Conservation (phyloP, 148 eudicot species). For the Chenopodium berlandieri region DNA sequence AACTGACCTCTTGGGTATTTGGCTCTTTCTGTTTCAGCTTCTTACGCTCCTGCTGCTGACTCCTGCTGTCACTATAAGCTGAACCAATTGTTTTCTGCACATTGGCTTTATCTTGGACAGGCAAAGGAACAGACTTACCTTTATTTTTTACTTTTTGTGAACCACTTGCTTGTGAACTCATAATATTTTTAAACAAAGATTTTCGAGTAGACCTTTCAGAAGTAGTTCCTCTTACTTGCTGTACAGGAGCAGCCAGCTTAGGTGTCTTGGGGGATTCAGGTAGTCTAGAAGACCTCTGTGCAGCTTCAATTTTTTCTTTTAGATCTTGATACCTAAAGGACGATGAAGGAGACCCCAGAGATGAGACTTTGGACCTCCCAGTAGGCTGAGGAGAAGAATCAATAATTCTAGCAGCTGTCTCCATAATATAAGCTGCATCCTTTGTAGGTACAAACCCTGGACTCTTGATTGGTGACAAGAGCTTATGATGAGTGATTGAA, state of each 20-base stretch:
- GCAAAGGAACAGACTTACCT: constrained; percentile 48
- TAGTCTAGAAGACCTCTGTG: constrained; percentile 39
- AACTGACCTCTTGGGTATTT: constrained; percentile 39
- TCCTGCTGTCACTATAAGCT: constrained; percentile 36
- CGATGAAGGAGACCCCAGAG: constrained; percentile 61
- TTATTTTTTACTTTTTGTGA: constrained; percentile 47
- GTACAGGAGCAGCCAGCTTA: constrained; percentile 37
- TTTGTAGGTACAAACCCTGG: constrained; percentile 78
- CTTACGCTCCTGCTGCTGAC: constrained; percentile 42
- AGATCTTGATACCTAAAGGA: constrained; percentile 68
- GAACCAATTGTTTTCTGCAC: constrained; percentile 45
- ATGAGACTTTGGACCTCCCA: constrained; percentile 37
- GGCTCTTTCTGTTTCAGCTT: constrained; percentile 40
- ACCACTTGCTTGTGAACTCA: constrained; percentile 37
- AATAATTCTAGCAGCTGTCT: constrained; percentile 77
- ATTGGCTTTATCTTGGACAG: constrained; percentile 48
- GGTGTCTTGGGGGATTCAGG: constrained; percentile 46
- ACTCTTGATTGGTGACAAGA: constrained; percentile 85
- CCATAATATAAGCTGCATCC: constrained; percentile 74
- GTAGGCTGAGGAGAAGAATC: constrained; percentile 59
- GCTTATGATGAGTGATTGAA: constrained; percentile 64
- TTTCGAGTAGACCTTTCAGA: constrained; percentile 38
- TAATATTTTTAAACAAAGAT: constrained; percentile 41
- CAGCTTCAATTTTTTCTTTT: constrained; percentile 65
- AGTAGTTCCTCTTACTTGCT: constrained; percentile 36